A percentile compares a stretch with the other conserved stretches of the same genome.
phyloP scores from a whole-genome alignment of 441 rosid genomes.

The Rhodomyrtus psidioides region DNA sequence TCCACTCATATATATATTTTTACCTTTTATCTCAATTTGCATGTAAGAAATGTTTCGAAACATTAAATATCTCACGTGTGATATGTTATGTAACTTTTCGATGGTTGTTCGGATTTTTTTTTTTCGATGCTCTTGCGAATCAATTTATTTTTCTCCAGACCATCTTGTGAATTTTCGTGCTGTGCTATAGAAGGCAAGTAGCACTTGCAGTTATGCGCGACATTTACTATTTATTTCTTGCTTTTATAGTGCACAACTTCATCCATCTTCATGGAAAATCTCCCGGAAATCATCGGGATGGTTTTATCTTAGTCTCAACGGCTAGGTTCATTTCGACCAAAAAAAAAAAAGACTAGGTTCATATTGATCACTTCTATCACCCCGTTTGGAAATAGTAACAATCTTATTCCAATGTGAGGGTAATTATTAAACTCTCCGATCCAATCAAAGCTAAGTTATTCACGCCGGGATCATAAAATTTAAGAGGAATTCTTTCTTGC shows the following conservation, averaged over 20 bases:
- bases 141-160: not conserved
- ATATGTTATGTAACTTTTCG: not conserved
- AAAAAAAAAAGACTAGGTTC: not conserved
- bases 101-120: not conserved
- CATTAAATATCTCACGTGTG: not conserved
- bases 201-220: no score
- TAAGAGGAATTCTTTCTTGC: rapidly evolving
- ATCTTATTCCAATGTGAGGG: rapidly evolving
- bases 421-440: rapidly evolving
- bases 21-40: no score
- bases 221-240: no score
- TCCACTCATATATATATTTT: not conserved
- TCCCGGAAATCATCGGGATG: rapidly evolving
- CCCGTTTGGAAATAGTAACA: rapidly evolving
- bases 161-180: no score
- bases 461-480: rapidly evolving
- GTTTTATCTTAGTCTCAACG: not conserved
- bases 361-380: not conserved
- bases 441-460: rapidly evolving
- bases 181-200: no score
- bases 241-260: no score
- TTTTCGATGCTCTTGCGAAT: rapidly evolving
- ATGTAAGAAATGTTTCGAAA: no score
- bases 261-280: not conserved
- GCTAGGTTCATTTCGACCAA: no score